Base-by-base conservation (phyloP, 495 filamentous ascomycete species). In the Aspergillus homomorphus region DNA sequence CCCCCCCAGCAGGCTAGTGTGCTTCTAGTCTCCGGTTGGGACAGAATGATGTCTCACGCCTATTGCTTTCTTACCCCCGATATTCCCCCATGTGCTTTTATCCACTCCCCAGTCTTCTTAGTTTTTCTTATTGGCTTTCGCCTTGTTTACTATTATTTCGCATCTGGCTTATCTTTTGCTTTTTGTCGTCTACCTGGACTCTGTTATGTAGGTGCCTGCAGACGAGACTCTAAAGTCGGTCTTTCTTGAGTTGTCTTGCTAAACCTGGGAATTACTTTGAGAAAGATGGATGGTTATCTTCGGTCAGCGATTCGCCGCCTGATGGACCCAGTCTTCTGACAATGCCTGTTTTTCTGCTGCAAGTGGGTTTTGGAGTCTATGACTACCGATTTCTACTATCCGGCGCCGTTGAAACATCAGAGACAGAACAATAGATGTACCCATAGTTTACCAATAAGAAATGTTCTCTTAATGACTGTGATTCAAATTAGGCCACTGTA, bases 31-130 rank as follows among this genome's bases (percentile, higher is more conserved):
- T 23, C 20, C 18, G 15, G 19, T 19, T 18, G 43, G 54, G 41
- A 42, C 42, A 45, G 46, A 50, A 7, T 52, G 16, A 51, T 52
- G 33, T 56, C 45, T 53, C 48, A 42, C 42, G 26, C 53, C 46
- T 56, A 10, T 49, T 55, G 22, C 23, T 56, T 53, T 59, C 42
- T 54, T 20, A n/a, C n/a, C n/a, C n/a, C 23, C 8, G 26, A 28
- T 44, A 53, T 56, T 65, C 62, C 53, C 49, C 61, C 58, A 51
- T 71, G 69, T 71, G 63, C 68, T 72, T 67, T 67, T 68, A 62
- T 66, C 45, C 54, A 38, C 33, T 38, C 20, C 49, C 46, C 46
- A 38, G 26, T 63, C 53, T 45, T 66, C 43, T 57, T 63, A 30
- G 44, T 49, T 56, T 20, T 59, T 26, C 33, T 58, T 54, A 53